Percentiles rank a stretch among this genome's conserved stretches.
Conservation (phyloP, 768 basidiomycete genomes). For the Lentinus brumalis region DNA sequence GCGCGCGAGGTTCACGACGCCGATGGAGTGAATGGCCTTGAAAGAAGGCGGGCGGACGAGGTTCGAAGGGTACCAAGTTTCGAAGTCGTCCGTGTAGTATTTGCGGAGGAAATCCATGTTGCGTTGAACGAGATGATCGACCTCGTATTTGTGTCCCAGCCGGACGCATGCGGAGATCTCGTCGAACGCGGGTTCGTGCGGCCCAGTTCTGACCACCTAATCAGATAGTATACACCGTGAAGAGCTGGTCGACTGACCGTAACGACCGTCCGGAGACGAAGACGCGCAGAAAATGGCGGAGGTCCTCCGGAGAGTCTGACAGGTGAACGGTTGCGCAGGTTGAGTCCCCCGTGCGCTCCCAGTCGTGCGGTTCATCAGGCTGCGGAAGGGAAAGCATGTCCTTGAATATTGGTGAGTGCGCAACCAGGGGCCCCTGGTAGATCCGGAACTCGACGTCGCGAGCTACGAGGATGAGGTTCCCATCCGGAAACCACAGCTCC, state of each 20-base stretch:
- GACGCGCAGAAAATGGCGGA: background rate
- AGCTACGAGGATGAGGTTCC: slow-evolving; percentile 11
- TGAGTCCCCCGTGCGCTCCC: too few species aligned
- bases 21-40: slow-evolving; percentile 11
- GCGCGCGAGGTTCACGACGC: slow-evolving; percentile 21
- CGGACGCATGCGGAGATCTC: slow-evolving; percentile 9
- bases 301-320: slow-evolving; percentile 10
- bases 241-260: background rate
- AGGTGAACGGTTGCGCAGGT: background rate
- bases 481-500: slow-evolving; percentile 8
- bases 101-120: slow-evolving; percentile 7
- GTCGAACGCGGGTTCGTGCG: slow-evolving; percentile 1
- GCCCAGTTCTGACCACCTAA: background rate
- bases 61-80: slow-evolving; percentile 1
- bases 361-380: background rate
- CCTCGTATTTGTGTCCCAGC: slow-evolving; percentile 18
- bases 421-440: slow-evolving; percentile 5
- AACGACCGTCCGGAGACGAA: background rate
- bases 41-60: slow-evolving; percentile 1
- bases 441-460: slow-evolving; percentile 2
- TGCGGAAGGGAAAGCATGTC: slow-evolving; percentile 7
- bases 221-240: background rate
- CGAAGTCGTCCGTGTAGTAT: slow-evolving; percentile 9
- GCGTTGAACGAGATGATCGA: background rate
- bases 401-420: slow-evolving; percentile 9